A percentile compares a stretch with the other conserved stretches of the same genome.
These are phyloP conservation scores for Penstemon newberryi DNA, from an alignment of 257 asterid species.

Conservation along the genomic window DNA sequence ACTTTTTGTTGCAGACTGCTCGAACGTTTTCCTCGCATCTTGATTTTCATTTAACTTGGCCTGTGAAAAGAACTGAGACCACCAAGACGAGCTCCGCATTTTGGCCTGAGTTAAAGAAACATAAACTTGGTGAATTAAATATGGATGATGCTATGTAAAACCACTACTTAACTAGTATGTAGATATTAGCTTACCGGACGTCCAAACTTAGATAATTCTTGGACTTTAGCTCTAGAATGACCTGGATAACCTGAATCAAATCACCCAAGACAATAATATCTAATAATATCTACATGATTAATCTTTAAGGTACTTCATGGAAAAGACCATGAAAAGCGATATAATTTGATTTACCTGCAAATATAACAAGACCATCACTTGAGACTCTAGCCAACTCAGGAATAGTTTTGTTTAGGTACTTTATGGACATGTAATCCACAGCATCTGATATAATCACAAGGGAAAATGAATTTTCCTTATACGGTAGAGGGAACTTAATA, in stretches of 20 bases:
- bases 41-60: slow-evolving; percentile 73
- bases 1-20: too few relatives aligned
- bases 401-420: slow-evolving; percentile 47
- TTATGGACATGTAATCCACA: slow-evolving; percentile 52
- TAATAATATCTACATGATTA: background rate
- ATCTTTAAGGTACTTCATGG: background rate
- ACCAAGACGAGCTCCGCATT: slow-evolving; percentile 66
- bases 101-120: slow-evolving; percentile 38
- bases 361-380: slow-evolving; percentile 44
- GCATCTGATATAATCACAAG: slow-evolving; percentile 48
- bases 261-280: slow-evolving; percentile 5
- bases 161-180: background rate
- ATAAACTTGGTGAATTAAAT: too few relatives aligned
- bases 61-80: slow-evolving; percentile 60
- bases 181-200: slow-evolving; percentile 47
- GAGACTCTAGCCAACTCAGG: slow-evolving; percentile 48
- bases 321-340: background rate
- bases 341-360: slow-evolving; percentile 35
- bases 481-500: slow-evolving; percentile 50
- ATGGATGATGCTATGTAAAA: background rate
- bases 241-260: slow-evolving; percentile 47
- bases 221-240: slow-evolving; percentile 43
- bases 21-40: background rate
- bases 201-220: slow-evolving; percentile 53
- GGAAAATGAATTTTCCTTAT: slow-evolving; percentile 44